These are phyloP conservation scores for Cardamine chenopodiifolia DNA, from an alignment of 345 rosid species.

Conservation along the genomic window DNA sequence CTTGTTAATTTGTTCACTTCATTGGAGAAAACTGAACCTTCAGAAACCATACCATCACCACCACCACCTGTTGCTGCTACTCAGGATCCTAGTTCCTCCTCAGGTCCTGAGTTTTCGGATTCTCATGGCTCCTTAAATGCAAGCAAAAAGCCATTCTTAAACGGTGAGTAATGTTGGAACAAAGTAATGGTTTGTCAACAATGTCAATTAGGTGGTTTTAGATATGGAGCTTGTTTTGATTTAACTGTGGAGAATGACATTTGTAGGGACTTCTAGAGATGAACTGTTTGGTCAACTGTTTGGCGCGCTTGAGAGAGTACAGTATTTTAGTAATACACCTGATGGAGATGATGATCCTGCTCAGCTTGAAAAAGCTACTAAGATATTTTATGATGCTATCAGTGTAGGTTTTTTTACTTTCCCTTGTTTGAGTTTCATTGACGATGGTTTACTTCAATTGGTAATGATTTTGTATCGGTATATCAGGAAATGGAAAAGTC, in stretches of 20 bases:
- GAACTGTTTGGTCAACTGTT: conserved; percentile 79
- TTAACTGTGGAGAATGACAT: background rate
- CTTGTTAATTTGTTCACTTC: conserved; percentile 61
- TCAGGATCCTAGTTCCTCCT: conserved; percentile 48
- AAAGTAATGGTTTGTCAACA: background rate
- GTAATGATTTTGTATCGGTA: conserved; percentile 9
- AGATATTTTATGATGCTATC: conserved; percentile 70
- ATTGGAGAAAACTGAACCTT: conserved; percentile 40
- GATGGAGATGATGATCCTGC: conserved; percentile 71
- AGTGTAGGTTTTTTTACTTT: conserved; percentile 45
- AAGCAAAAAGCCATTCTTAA: conserved; percentile 27
- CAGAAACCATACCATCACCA: conserved; percentile 1
- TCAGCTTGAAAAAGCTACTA: conserved; percentile 72
- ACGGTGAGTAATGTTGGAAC: conserved; percentile 24
- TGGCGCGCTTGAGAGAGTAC: conserved; percentile 76
- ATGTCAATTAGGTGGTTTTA: too few relatives aligned
- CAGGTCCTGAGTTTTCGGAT: conserved; percentile 29
- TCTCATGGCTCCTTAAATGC: conserved; percentile 33
- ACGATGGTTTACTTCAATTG: background rate
- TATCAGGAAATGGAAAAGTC: conserved; percentile 80
- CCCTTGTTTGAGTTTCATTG: conserved; percentile 11
- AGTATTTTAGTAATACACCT: conserved; percentile 53
- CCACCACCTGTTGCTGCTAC: conserved; percentile 12
- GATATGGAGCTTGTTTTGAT: background rate
- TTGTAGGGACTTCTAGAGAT: conserved; percentile 68